These are phyloP conservation scores for Daldinia eschscholtzii DNA, from an alignment of 2,329 filamentous ascomycete genomes.

Conservation along the genomic window DNA sequence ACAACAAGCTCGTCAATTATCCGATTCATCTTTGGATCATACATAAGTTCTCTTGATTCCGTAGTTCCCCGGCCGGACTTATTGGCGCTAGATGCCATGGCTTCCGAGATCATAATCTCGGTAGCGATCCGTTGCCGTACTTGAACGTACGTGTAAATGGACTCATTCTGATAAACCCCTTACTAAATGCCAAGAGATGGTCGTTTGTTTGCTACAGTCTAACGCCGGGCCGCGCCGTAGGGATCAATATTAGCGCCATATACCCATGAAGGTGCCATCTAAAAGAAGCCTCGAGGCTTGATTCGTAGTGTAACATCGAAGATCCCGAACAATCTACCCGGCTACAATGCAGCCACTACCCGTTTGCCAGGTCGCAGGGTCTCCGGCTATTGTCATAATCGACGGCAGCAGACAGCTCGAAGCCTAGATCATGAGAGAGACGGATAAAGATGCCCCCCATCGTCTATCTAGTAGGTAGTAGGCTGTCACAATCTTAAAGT, in stretches of 20 bases:
- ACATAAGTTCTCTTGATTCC: conserved; percentile 12
- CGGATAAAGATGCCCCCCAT: conserved; percentile 2
- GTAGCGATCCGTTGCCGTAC: conserved; percentile 32
- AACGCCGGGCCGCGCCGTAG: conserved; percentile 40
- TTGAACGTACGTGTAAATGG: conserved; percentile 19
- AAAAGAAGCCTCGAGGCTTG: conserved; percentile 30
- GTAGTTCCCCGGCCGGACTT: conserved; percentile 1
- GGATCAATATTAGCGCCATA: conserved; percentile 26
- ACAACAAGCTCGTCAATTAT: conserved; percentile 31
- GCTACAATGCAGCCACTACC: conserved; percentile 26
- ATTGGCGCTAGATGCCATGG: conserved; percentile 21
- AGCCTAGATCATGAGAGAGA: conserved; percentile 16
- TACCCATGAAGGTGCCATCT: conserved; percentile 13
- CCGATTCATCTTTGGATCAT: conserved; percentile 23
- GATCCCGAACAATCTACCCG: conserved; percentile 30
- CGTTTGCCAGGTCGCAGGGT: conserved; percentile 18
- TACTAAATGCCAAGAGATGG: conserved; percentile 26
- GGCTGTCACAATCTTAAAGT: background rate
- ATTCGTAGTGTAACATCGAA: conserved; percentile 27
- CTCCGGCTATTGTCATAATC: conserved; percentile 20
- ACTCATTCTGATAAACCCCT: background rate
- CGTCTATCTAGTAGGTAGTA: background rate
- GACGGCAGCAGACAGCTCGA: conserved; percentile 32
- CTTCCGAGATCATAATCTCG: conserved; percentile 35
- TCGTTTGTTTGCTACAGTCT: conserved; percentile 38